Evolutionary conservation across 257 asterid genomes (phyloP).

Genomic region (Solanum corneliomulleri): DNA sequence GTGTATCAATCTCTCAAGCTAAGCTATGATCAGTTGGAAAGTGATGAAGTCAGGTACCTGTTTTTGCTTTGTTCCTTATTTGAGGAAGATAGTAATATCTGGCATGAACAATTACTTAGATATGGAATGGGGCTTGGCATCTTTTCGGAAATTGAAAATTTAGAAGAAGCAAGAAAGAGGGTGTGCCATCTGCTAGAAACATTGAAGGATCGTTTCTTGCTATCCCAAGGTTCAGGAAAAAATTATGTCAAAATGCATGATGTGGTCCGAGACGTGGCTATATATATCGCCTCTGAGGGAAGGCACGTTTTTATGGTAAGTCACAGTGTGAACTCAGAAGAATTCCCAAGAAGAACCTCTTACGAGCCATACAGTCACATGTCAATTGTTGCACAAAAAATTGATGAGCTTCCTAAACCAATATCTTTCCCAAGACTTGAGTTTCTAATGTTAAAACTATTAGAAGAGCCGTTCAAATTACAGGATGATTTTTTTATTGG

Average conservation of each 20-base stretch:
- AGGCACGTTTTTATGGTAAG: background rate
- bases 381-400: background rate
- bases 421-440: background rate
- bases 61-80: slow-evolving; percentile 16
- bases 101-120: slow-evolving; percentile 4
- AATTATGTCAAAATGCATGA: slow-evolving; percentile 2
- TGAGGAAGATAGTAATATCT: slow-evolving; percentile 4
- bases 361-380: background rate
- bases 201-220: background rate
- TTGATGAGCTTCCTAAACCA: background rate
- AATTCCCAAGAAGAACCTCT: background rate
- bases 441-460: background rate
- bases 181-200: background rate
- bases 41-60: slow-evolving; percentile 2
- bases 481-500: background rate
- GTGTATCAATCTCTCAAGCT: slow-evolving; percentile 8
- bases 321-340: background rate
- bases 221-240: background rate
- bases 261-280: background rate
- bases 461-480: background rate
- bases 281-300: background rate
- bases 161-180: slow-evolving; percentile 1
- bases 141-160: background rate
- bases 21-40: slow-evolving; percentile 11
- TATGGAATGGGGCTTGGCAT: background rate